Conservation (phyloP, 1,284 basidiomycete genomes). For the Laetiporus sulphureus region DNA sequence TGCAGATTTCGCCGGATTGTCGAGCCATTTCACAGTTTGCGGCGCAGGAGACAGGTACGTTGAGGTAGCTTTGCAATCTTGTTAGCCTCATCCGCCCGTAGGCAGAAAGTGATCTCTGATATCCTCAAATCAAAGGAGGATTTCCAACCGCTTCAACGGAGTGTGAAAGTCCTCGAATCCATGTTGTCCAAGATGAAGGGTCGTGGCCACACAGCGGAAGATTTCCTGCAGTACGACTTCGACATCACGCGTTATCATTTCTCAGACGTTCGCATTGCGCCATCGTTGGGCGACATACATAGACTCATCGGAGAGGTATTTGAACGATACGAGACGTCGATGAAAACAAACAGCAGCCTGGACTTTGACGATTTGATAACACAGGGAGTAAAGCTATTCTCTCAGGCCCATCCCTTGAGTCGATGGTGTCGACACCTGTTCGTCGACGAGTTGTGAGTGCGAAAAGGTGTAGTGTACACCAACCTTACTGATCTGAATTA, state of each 20-base stretch:
- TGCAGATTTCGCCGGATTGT: constrained; percentile 52
- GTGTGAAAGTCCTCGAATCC: constrained; percentile 50
- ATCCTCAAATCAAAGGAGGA: constrained; percentile 86
- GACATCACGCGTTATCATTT: no score
- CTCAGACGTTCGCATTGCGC: no score
- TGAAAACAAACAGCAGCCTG: constrained; percentile 64
- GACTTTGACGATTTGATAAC: constrained; percentile 90
- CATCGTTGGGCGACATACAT: constrained; percentile 8
- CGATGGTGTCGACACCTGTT: constrained; percentile 72
- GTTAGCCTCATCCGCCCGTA: constrained; percentile 7
- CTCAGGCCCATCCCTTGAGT: constrained; percentile 44
- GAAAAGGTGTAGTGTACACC: no score
- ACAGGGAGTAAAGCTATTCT: constrained; percentile 72
- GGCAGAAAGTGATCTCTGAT: constrained; percentile 68
- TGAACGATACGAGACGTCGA: constrained; percentile 59
- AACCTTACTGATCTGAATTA: background rate
- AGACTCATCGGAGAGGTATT: constrained; percentile 49
- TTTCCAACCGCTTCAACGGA: no score
- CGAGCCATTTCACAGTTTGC: constrained; percentile 78
- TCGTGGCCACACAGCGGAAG: no score
- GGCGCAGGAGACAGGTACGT: constrained; percentile 76
- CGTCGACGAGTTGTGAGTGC: constrained; percentile 81
- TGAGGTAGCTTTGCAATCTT: constrained; percentile 4
- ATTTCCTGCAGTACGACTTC: no score
- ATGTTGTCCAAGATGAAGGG: no score